Percentiles rank a stretch among this genome's conserved stretches.
Conservation (phyloP, 2,329 filamentous ascomycete genomes). For the Pseudogymnoascus sp. region DNA sequence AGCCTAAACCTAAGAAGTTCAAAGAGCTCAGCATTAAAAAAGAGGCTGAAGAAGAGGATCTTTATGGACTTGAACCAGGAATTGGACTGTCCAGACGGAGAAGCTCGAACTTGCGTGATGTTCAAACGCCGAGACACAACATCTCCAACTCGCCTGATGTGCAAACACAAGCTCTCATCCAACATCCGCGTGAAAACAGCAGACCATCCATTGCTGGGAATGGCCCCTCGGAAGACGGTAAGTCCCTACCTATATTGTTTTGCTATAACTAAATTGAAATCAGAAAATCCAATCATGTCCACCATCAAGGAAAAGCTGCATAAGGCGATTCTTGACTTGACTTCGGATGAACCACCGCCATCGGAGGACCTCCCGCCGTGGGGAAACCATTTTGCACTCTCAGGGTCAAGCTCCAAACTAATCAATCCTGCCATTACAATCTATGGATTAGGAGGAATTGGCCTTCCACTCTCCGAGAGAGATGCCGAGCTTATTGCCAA, state of each 20-base stretch:
- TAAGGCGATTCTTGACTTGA: not conserved
- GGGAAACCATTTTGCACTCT: not conserved
- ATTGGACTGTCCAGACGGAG: too few relatives aligned
- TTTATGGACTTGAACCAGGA: too few relatives aligned
- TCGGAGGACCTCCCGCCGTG: not conserved
- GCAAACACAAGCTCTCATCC: too few relatives aligned
- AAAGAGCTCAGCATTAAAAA: too few relatives aligned
- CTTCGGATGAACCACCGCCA: not conserved
- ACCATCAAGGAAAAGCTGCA: not conserved
- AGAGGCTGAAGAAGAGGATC: too few relatives aligned
- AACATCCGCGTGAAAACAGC: too few relatives aligned
- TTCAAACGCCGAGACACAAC: too few relatives aligned
- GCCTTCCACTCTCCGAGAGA: constrained; percentile 21
- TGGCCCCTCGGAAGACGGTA: not conserved
- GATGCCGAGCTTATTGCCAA: constrained; percentile 19
- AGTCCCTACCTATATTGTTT: too few relatives aligned
- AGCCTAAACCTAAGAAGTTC: not conserved
- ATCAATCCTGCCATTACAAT: not conserved
- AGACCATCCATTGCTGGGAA: not conserved
- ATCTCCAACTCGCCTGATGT: too few relatives aligned
- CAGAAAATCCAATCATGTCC: not conserved
- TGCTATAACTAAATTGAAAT: not conserved
- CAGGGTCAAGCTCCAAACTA: not conserved
- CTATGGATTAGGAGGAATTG: constrained; percentile 11
- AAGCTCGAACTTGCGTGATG: too few relatives aligned